Percentiles rank a stretch among this genome's conserved stretches.
phyloP scores from a whole-genome alignment of 139 green algal species.

The Chlorella sp. region DNA sequence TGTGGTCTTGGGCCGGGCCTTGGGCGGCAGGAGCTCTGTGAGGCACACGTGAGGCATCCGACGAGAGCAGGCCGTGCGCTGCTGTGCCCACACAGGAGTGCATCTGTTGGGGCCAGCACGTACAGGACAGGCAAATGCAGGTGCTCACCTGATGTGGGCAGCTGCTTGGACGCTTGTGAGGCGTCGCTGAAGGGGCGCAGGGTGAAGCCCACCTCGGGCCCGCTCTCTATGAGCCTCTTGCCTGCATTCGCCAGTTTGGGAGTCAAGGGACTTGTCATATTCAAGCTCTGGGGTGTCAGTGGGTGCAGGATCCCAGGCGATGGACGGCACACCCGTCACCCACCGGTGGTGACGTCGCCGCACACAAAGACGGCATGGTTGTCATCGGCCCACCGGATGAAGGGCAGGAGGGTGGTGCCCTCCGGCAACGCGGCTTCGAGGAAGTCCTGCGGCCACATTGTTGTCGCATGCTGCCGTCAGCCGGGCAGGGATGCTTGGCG shows the following conservation, averaged over 20 bases:
- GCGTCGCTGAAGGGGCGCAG: slow-evolving; percentile 11
- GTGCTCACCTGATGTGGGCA: slow-evolving; percentile 9
- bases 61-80: neutral
- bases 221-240: slow-evolving; percentile 3
- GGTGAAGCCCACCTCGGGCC: slow-evolving; percentile 1
- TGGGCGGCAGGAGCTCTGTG: slow-evolving; percentile 38
- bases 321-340: too few relatives aligned
- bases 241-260: too few relatives aligned
- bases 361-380: slow-evolving; percentile 4
- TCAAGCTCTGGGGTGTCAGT: too few relatives aligned
- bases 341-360: neutral
- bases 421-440: neutral
- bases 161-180: neutral
- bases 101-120: too few relatives aligned
- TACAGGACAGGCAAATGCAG: neutral
- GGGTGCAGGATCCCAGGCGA: too few relatives aligned
- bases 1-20: slow-evolving; percentile 38
- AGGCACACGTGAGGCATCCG: neutral
- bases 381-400: neutral
- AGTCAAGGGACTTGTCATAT: too few relatives aligned
- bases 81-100: neutral
- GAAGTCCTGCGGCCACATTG: neutral
- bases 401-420: neutral
- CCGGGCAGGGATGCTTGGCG: neutral
- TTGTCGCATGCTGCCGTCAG: neutral